phyloP scores from a whole-genome alignment of 2,329 filamentous ascomycete genomes.

The Microsporum canis region DNA sequence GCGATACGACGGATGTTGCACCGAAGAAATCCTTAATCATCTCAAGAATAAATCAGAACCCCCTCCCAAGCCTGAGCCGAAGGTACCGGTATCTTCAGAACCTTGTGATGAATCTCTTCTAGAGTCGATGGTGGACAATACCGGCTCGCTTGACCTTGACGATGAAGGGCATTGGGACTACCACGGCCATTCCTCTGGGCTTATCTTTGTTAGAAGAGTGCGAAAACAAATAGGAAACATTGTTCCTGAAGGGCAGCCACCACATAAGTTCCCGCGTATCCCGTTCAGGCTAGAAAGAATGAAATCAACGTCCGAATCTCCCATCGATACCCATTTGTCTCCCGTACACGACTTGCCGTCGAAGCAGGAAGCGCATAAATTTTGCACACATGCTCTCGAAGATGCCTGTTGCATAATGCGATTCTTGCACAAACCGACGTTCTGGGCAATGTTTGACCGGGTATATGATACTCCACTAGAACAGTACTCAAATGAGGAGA shows the following conservation, averaged over 20 bases:
- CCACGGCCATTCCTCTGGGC: conserved; percentile 81
- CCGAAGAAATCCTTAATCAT: conserved; percentile 44
- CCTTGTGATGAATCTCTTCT: conserved; percentile 59
- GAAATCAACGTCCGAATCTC: conserved; percentile 52
- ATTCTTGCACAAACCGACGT: conserved; percentile 70
- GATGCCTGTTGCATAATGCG: conserved; percentile 54
- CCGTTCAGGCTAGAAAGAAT: conserved; percentile 59
- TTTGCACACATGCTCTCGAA: conserved; percentile 50
- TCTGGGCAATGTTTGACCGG: conserved; percentile 63
- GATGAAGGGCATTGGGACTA: conserved; percentile 92
- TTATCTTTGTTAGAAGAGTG: conserved; percentile 78
- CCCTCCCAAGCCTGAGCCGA: conserved; percentile 16
- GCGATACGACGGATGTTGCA: conserved; percentile 63
- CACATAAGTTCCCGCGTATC: conserved; percentile 38
- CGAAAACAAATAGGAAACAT: conserved; percentile 75
- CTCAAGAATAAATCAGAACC: conserved; percentile 26
- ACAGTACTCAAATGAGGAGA: conserved; percentile 52
- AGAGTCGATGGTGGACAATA: conserved; percentile 88
- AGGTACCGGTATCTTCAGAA: conserved; percentile 22
- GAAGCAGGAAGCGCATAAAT: conserved; percentile 43
- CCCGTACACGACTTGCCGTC: conserved; percentile 59
- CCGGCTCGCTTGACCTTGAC: conserved; percentile 81
- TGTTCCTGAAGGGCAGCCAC: conserved; percentile 46
- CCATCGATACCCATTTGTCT: conserved; percentile 44
- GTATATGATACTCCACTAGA: conserved; percentile 62